These are phyloP conservation scores for Leccinum variicolor DNA, from an alignment of 768 basidiomycete species.

Conservation along the genomic window DNA sequence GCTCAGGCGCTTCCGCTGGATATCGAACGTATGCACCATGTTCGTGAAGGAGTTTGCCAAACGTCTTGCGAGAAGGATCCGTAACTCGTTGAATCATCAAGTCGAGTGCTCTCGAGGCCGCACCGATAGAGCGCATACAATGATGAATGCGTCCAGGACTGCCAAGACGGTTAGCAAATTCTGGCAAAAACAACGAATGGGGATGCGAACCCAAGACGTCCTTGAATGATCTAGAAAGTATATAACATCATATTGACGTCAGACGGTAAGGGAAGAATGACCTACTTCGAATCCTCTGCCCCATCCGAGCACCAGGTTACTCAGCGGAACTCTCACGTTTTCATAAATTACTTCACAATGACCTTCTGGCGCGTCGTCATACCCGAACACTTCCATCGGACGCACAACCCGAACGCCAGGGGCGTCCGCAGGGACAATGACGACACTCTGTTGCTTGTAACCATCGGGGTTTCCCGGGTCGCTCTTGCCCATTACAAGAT, in stretches of 20 bases:
- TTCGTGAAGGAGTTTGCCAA: slow-evolving; percentile 87
- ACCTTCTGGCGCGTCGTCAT: slow-evolving; percentile 94
- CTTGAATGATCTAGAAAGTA: slow-evolving; percentile 77
- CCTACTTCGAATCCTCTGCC: slow-evolving; percentile 89
- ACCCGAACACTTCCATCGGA: slow-evolving; percentile 93
- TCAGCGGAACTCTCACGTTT: slow-evolving; percentile 84
- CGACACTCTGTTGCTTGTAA: slow-evolving; percentile 89
- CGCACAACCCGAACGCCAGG: slow-evolving; percentile 87
- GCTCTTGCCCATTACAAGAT: slow-evolving; percentile 94
- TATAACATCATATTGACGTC: neutral
- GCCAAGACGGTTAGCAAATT: slow-evolving; percentile 1
- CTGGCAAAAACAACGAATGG: neutral
- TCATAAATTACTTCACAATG: slow-evolving; percentile 96
- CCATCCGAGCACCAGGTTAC: slow-evolving; percentile 87
- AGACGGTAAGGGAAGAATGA: neutral
- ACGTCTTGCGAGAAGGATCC: slow-evolving; percentile 88
- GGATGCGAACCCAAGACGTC: slow-evolving; percentile 75
- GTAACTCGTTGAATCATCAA: slow-evolving; percentile 88
- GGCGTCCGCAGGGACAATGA: slow-evolving; percentile 86
- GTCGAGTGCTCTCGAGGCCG: slow-evolving; percentile 81
- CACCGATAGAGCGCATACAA: slow-evolving; percentile 96
- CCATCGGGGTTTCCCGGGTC: slow-evolving; percentile 76
- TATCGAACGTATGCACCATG: slow-evolving; percentile 57
- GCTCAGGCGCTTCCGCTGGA: neutral
- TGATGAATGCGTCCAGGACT: slow-evolving; percentile 96